Evolutionary conservation across 2,329 filamentous ascomycete genomes (phyloP).

Genomic region (Talaromyces piceae): DNA sequence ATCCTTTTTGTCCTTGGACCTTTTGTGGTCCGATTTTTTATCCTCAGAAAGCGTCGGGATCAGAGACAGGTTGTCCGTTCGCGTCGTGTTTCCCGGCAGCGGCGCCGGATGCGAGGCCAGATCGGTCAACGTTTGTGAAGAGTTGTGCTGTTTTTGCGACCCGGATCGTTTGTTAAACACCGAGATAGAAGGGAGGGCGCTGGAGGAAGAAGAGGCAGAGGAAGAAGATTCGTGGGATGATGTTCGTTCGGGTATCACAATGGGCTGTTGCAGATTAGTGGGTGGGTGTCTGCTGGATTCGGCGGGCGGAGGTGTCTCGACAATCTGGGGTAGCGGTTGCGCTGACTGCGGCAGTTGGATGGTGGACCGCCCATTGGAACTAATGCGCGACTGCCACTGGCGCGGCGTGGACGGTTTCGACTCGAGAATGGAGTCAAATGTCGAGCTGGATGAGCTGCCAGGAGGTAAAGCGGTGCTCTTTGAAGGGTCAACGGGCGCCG

Average conservation of each 20-base stretch:
- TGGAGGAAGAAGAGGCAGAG: constrained; percentile 21
- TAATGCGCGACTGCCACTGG: constrained; percentile 50
- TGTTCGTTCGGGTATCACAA: constrained; percentile 45
- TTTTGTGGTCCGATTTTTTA: constrained; percentile 64
- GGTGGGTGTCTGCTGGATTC: constrained; percentile 1
- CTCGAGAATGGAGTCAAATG: constrained; percentile 23
- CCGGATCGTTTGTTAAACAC: constrained; percentile 38
- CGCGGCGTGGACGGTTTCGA: constrained; percentile 34
- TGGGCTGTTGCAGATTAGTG: constrained; percentile 19
- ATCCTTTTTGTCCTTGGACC: constrained; percentile 59
- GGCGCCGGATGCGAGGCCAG: constrained; percentile 59
- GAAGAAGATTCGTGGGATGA: constrained; percentile 37
- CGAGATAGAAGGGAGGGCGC: constrained; percentile 27
- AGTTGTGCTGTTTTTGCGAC: constrained; percentile 26
- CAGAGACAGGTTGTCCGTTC: constrained; percentile 71
- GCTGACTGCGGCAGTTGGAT: constrained; percentile 43
- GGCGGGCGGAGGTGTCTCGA: constrained; percentile 53
- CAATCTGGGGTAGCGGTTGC: constrained; percentile 46
- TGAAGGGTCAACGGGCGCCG: neutral
- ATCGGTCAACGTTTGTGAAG: constrained; percentile 53
- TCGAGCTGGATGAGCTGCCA: constrained; percentile 18
- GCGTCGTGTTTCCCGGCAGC: constrained; percentile 60
- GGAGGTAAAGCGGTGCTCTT: constrained; percentile 12
- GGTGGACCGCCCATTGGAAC: constrained; percentile 51
- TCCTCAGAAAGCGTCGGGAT: constrained; percentile 72